Conservation (phyloP, 78 protist species). For the Dictyostelium intermedium region DNA sequence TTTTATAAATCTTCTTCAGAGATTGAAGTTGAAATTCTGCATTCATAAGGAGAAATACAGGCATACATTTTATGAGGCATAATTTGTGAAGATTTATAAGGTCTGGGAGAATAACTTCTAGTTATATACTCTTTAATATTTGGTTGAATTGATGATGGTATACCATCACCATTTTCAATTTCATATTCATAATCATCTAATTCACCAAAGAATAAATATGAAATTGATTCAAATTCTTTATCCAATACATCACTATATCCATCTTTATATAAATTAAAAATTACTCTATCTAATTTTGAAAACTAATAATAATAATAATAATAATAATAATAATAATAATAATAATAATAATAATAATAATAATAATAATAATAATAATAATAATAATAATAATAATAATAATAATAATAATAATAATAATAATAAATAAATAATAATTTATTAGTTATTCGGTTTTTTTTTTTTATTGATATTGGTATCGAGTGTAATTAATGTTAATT, state of each 20-base stretch:
- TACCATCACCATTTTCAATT: conserved; percentile 10
- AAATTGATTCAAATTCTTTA: conserved; percentile 21
- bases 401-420: no score
- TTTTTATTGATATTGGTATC: no score
- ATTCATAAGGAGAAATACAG: conserved; percentile 42
- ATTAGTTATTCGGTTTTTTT: no score
- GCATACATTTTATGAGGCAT: conserved; percentile 77
- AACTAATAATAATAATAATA: conserved; percentile 2
- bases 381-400: no score
- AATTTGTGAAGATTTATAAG: conserved; percentile 53
- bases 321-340: background rate
- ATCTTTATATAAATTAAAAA: conserved; percentile 14
- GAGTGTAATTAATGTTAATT: no score
- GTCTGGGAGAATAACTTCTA: conserved; percentile 75
- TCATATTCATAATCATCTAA: conserved; percentile 5
- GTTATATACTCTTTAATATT: conserved; percentile 56
- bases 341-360: no score
- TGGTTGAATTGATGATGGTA: conserved; percentile 29
- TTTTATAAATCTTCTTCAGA: conserved; percentile 63
- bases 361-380: no score
- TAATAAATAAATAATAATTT: no score
- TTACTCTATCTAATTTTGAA: conserved; percentile 56
- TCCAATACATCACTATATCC: conserved; percentile 54
- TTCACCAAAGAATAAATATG: conserved; percentile 30
- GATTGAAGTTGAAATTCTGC: conserved; percentile 51